Conservation (phyloP, 2,329 filamentous ascomycete genomes). For the Beauveria sp. region DNA sequence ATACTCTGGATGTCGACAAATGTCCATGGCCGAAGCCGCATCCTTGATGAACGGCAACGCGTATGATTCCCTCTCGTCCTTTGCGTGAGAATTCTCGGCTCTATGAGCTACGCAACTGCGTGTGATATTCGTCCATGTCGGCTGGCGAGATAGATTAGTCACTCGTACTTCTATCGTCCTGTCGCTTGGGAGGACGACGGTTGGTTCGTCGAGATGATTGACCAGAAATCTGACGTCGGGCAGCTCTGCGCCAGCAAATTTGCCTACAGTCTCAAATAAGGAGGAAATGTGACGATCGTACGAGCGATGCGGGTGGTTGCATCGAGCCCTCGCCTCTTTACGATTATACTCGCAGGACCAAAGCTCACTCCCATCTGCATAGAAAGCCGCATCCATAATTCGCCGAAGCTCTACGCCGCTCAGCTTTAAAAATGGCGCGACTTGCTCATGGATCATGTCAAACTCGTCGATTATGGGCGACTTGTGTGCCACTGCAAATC, state of each 20-base stretch:
- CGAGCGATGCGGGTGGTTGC: constrained; percentile 24
- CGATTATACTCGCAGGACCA: constrained; percentile 30
- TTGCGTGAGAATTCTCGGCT: background rate
- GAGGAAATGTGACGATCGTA: constrained; percentile 27
- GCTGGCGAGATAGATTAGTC: constrained; percentile 20
- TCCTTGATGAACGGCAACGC: constrained; percentile 31
- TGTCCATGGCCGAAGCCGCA: constrained; percentile 21
- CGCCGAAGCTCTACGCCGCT: constrained; percentile 26
- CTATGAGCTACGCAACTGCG: constrained; percentile 18
- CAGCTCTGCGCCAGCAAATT: constrained; percentile 18
- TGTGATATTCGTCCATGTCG: constrained; percentile 26
- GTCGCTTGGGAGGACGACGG: constrained; percentile 25
- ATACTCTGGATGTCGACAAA: constrained; percentile 40
- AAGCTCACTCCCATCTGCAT: constrained; percentile 23
- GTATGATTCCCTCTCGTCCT: constrained; percentile 16
- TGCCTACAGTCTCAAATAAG: constrained; percentile 25
- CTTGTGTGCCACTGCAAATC: constrained; percentile 29
- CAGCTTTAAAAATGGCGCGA: constrained; percentile 34
- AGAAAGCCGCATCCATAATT: constrained; percentile 21
- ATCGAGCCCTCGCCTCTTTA: constrained; percentile 20
- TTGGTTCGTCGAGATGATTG: constrained; percentile 42
- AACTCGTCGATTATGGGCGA: constrained; percentile 45
- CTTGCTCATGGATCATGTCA: constrained; percentile 31
- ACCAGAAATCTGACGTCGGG: constrained; percentile 35
- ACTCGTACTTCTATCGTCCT: constrained; percentile 13